Evolutionary conservation across 345 rosid species (phyloP).

Genomic region (Moricandia moricandioides): DNA sequence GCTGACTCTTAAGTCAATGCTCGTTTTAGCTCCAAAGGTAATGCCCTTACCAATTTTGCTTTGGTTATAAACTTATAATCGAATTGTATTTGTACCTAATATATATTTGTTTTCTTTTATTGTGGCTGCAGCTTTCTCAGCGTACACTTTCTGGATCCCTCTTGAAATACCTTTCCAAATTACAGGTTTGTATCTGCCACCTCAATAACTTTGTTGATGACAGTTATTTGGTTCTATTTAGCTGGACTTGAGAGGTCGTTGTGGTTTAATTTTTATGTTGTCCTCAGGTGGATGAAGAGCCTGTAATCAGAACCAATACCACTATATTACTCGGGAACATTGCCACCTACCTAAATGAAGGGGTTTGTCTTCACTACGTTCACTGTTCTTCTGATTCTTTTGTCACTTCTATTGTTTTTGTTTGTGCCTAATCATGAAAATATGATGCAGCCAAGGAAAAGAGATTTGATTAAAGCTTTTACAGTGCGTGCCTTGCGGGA

Average conservation of each 20-base stretch:
- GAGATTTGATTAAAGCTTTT: slow-evolving; percentile 97
- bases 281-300: slow-evolving; percentile 94
- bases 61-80: not conserved
- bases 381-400: slow-evolving; percentile 12
- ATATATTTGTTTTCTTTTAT: slow-evolving; percentile 11
- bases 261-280: slow-evolving; percentile 21
- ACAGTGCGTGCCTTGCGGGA: slow-evolving; percentile 98
- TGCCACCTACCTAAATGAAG: slow-evolving; percentile 87
- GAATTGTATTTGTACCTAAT: slow-evolving; percentile 22
- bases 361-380: slow-evolving; percentile 52
- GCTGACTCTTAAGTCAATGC: slow-evolving; percentile 97
- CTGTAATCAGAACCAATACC: slow-evolving; percentile 96
- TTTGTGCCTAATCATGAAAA: slow-evolving; percentile 27
- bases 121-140: slow-evolving; percentile 81
- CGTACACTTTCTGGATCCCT: slow-evolving; percentile 90
- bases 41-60: no score
- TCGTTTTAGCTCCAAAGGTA: slow-evolving; percentile 94
- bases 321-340: slow-evolving; percentile 97
- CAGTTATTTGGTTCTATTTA: not conserved
- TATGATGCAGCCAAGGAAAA: slow-evolving; percentile 74
- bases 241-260: no score
- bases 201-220: slow-evolving; percentile 4
- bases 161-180: slow-evolving; percentile 89
- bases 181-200: slow-evolving; percentile 58
- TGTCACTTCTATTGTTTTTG: slow-evolving; percentile 2